These are phyloP conservation scores for Saccharomycopsis microspora DNA, from an alignment of 805 yeast genomes.

Conservation along the genomic window DNA sequence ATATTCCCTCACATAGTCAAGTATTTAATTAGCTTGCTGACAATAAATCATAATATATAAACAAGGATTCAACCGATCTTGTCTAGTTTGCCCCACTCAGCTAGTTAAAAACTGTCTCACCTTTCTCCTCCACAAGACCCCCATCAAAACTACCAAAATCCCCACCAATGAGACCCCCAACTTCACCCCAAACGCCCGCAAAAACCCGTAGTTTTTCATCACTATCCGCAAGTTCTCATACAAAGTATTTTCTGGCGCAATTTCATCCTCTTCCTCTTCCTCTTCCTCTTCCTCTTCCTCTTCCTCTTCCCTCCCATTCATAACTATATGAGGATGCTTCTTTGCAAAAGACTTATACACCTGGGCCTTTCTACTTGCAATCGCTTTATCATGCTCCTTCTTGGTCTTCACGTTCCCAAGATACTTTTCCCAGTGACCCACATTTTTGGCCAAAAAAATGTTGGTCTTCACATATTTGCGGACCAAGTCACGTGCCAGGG, in stretches of 20 bases:
- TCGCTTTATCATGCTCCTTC: background rate
- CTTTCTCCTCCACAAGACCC: background rate
- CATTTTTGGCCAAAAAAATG: background rate
- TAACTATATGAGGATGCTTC: conserved; percentile 12
- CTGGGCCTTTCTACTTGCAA: conserved; percentile 2
- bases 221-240: background rate
- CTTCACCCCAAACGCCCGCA: too few relatives aligned
- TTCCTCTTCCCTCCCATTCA: conserved; percentile 3
- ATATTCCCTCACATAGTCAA: too few relatives aligned
- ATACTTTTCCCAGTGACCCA: background rate
- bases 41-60: too few relatives aligned
- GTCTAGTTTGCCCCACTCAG: too few relatives aligned
- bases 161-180: too few relatives aligned
- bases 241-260: background rate
- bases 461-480: background rate
- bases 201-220: too few relatives aligned
- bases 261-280: background rate
- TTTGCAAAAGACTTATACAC: conserved; percentile 10
- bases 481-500: background rate
- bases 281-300: background rate
- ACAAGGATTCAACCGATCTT: too few relatives aligned
- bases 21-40: too few relatives aligned
- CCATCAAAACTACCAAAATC: too few relatives aligned
- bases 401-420: background rate
- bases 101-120: background rate